Evolutionary conservation across 2,329 filamentous ascomycete genomes (phyloP), one percentile per base, ranked within the genome.

Genomic region (Monosporascus sp.): DNA sequence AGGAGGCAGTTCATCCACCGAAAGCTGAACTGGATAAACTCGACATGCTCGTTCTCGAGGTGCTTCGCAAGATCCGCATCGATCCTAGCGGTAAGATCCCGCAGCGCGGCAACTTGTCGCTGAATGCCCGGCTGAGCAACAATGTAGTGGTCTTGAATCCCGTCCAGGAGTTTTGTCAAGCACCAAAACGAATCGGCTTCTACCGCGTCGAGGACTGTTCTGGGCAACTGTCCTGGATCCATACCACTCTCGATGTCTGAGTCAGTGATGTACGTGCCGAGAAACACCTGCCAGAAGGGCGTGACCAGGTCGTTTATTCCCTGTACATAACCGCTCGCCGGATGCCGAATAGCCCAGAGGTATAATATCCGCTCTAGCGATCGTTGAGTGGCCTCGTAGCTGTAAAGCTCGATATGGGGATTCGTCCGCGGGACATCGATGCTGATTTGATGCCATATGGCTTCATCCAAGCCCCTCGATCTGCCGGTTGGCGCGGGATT

Each of bases 111-210:
- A 37, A 99, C 94, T 69, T 99, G 94, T 45, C 94, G 82, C 69
- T 97, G 92, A 55, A 99, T 99, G 1, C 94, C 94, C 5, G 94
- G 94, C 67, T 99, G 94, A 5, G 93, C 94, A 58, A 95, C 93
- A 59, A 99, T 97, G 68, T 99, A 99, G 67, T 99, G 96, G 69
- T 99, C 94, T 70, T 99, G 94, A 57, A 99, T 99, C 35, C 94
- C 94, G 68, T 99, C 94, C n/a, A 99, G 80, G 11, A 99, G 79
- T 70, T 99, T 99, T 0, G 94, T 97, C 55, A 99, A 76, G 70
- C 94, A 99, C 94, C 94, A 99, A 69, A 97, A 99, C 0, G 91
- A 90, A 73, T 99, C 94, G 6, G 94, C 94, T 72, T 99, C 94
- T 6, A 99, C 94, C 1, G 94, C 94, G 69, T 99, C 94, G 39